Evolutionary conservation across 768 basidiomycete species (phyloP).

Genomic region (Sporobolomyces roseus): DNA sequence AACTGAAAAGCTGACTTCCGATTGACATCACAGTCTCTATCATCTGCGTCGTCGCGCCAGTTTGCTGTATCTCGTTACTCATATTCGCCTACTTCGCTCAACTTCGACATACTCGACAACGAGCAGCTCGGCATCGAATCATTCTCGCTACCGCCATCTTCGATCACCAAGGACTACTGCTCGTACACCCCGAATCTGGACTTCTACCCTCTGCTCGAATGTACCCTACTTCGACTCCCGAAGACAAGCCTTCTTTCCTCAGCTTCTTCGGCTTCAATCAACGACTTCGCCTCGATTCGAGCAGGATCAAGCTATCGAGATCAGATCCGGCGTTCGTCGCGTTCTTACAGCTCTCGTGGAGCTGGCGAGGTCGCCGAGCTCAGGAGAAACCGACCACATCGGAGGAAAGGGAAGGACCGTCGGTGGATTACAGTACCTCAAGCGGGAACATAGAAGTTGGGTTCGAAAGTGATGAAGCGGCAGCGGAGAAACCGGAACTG

Average conservation of each 20-base stretch:
- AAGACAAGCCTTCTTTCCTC: conserved; percentile 6
- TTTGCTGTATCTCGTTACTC: conserved; percentile 37
- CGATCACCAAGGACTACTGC: conserved; percentile 34
- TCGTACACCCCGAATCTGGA: conserved; percentile 35
- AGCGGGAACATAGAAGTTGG: too few relatives aligned
- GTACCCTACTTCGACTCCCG: conserved; percentile 4
- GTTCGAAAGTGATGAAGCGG: too few relatives aligned
- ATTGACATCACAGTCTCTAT: conserved; percentile 16
- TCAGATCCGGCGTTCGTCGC: conserved; percentile 37
- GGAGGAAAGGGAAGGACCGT: too few relatives aligned
- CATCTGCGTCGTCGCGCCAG: conserved; percentile 37
- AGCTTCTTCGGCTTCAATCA: conserved; percentile 15
- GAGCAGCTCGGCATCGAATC: conserved; percentile 32
- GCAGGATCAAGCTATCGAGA: conserved; percentile 25
- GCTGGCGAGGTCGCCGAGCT: conserved; percentile 7
- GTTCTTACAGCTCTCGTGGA: conserved; percentile 33
- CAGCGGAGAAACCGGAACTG: neutral
- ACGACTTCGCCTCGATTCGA: conserved; percentile 27
- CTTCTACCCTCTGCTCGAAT: conserved; percentile 37
- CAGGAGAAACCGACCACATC: too few relatives aligned
- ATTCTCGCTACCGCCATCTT: conserved; percentile 38
- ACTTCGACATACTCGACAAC: conserved; percentile 25
- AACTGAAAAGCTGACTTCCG: neutral
- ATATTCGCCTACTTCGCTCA: conserved; percentile 37
- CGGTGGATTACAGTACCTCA: too few relatives aligned